phyloP scores from a whole-genome alignment of 257 asterid species.

The Solanum bukasovii region DNA sequence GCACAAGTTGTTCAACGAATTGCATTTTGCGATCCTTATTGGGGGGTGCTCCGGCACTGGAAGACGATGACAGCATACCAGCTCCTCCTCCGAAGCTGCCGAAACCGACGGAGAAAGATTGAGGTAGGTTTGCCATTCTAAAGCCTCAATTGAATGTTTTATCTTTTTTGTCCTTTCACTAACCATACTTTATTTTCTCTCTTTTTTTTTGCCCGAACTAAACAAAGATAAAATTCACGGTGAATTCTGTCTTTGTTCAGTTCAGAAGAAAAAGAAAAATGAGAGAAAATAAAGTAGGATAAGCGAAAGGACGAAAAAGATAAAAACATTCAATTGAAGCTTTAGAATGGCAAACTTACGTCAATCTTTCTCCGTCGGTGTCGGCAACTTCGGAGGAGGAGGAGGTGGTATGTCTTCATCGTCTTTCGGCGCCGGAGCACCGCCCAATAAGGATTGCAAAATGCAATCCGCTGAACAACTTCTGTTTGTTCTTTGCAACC shows the following conservation, averaged over 20 bases:
- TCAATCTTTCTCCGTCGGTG: background rate
- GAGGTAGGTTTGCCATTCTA: slow-evolving; percentile 28
- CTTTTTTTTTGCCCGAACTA: background rate
- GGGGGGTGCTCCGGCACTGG: slow-evolving; percentile 8
- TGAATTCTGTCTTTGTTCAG: background rate
- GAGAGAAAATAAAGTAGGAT: background rate
- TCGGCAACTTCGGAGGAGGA: background rate
- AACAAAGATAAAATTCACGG: background rate
- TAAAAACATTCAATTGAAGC: background rate
- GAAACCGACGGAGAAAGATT: slow-evolving; percentile 17
- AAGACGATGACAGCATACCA: background rate
- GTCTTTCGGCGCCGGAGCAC: background rate
- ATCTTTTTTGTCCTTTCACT: background rate
- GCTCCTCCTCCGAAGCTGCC: slow-evolving; percentile 8
- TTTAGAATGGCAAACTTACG: background rate
- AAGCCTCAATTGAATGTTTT: background rate
- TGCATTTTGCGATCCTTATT: slow-evolving; percentile 58
- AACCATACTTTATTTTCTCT: background rate
- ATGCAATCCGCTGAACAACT: background rate
- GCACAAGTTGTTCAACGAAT: slow-evolving; percentile 26
- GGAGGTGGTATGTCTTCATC: background rate
- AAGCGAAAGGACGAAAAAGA: background rate
- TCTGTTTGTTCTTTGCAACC: background rate
- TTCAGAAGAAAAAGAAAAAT: background rate
- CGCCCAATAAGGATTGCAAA: background rate